Evolutionary conservation across 352 stramenopile species (phyloP).

Genomic region (Phytophthora palmivora): DNA sequence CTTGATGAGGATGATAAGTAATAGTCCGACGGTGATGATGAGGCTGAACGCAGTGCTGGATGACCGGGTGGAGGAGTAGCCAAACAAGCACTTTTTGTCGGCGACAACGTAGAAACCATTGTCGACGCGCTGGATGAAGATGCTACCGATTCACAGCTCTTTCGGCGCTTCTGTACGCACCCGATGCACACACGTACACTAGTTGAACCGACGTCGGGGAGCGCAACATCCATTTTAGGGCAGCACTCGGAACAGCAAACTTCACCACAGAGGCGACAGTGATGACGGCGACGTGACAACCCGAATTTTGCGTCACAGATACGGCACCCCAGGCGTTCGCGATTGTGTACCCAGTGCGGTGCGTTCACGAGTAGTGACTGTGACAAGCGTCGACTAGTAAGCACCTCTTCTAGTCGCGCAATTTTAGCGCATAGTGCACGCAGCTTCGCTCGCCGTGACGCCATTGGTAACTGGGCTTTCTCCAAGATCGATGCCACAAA

Average conservation of each 20-base stretch:
- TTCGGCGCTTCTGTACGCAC: slow-evolving; percentile 66
- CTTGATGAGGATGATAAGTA: slow-evolving; percentile 55
- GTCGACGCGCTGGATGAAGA: slow-evolving; percentile 28
- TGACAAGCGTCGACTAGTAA: slow-evolving; percentile 75
- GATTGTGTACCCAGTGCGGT: slow-evolving; percentile 75
- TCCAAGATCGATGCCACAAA: slow-evolving; percentile 81
- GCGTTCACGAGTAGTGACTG: slow-evolving; percentile 72
- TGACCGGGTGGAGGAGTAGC: slow-evolving; percentile 29
- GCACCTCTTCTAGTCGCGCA: slow-evolving; percentile 68
- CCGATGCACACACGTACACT: slow-evolving; percentile 74
- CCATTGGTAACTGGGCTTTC: slow-evolving; percentile 66
- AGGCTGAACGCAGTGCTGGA: slow-evolving; percentile 30
- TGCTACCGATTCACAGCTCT: slow-evolving; percentile 48
- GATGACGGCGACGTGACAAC: slow-evolving; percentile 75
- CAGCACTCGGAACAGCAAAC: slow-evolving; percentile 81
- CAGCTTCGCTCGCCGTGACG: slow-evolving; percentile 62
- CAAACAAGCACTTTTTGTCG: slow-evolving; percentile 22
- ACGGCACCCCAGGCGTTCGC: slow-evolving; percentile 61
- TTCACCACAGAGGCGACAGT: slow-evolving; percentile 82
- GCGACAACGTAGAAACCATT: slow-evolving; percentile 32
- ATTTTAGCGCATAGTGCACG: slow-evolving; percentile 62
- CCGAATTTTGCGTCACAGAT: slow-evolving; percentile 74
- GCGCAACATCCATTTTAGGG: slow-evolving; percentile 82
- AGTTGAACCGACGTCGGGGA: slow-evolving; percentile 64
- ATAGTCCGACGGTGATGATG: slow-evolving; percentile 53